Conservation (phyloP, 2,329 filamentous ascomycete genomes). For the Knoxdaviesia proteae region DNA sequence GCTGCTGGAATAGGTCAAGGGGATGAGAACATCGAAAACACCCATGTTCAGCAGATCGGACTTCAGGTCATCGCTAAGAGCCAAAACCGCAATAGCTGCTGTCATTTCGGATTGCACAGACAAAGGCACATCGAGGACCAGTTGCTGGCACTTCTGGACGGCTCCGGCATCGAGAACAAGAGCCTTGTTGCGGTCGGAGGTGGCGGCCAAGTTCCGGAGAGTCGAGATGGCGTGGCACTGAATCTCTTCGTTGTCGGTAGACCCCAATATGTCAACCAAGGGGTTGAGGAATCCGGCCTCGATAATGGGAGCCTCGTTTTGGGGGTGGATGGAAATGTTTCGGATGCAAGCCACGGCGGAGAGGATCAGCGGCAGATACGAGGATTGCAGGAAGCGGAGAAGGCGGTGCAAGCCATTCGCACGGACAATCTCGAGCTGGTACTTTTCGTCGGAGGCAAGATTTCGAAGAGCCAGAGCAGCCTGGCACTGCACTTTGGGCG, state of each 20-base stretch:
- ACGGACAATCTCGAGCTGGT: conserved; percentile 91
- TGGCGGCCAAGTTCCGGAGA: conserved; percentile 81
- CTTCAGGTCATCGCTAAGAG: conserved; percentile 89
- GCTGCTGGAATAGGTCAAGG: conserved; percentile 81
- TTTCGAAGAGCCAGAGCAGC: conserved; percentile 86
- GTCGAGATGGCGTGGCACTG: conserved; percentile 98
- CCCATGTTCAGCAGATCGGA: conserved; percentile 74
- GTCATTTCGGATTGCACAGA: conserved; percentile 99
- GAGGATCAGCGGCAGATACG: conserved; percentile 84
- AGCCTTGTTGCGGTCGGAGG: conserved; percentile 93
- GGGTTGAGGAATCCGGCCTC: conserved; percentile 91
- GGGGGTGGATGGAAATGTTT: conserved; percentile 94
- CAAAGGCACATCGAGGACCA: conserved; percentile 80
- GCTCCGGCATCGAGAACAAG: conserved; percentile 92
- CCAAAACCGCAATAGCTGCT: conserved; percentile 91
- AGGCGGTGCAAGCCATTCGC: conserved; percentile 70
- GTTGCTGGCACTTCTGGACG: conserved; percentile 94
- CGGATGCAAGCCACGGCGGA: conserved; percentile 95
- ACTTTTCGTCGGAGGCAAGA: conserved; percentile 92
- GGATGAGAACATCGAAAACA: conserved; percentile 91
- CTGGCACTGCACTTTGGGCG: conserved; percentile 94
- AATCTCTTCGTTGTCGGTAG: conserved; percentile 95
- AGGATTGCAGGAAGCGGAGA: conserved; percentile 77
- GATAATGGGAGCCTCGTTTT: conserved; percentile 96
- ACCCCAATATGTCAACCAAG: conserved; percentile 78